A percentile compares a stretch with the other conserved stretches of the same genome.
Evolutionary conservation across 2,329 filamentous ascomycete genomes (phyloP).

Genomic region (Aspergillus sp.): DNA sequence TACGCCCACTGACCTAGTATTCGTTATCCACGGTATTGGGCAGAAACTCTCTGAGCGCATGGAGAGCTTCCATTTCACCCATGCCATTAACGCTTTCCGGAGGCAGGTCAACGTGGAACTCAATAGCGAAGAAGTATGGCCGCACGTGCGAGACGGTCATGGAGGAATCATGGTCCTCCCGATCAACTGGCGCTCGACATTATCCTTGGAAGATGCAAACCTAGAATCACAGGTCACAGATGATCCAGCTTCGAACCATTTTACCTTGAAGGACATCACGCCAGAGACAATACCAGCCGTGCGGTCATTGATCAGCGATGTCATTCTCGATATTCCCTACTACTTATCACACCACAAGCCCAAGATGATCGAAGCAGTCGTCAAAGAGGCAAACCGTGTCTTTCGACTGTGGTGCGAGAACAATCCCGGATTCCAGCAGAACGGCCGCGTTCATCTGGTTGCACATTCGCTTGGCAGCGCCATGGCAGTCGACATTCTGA

Average conservation of each 20-base stretch:
- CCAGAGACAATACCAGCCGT: conserved; percentile 87
- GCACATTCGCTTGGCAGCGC: conserved; percentile 93
- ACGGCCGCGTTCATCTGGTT: conserved; percentile 86
- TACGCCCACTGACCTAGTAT: conserved; percentile 81
- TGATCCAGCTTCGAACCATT: conserved; percentile 64
- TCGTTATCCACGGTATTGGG: conserved; percentile 94
- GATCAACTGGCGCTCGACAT: conserved; percentile 87
- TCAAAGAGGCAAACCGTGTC: conserved; percentile 91
- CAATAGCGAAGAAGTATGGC: conserved; percentile 72
- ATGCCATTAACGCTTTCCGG: conserved; percentile 89
- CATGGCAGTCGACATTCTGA: conserved; percentile 91
- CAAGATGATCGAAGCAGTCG: conserved; percentile 89
- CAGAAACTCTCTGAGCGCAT: conserved; percentile 95
- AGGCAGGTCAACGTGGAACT: conserved; percentile 85
- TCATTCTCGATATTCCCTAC: conserved; percentile 98
- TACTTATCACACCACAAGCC: conserved; percentile 96
- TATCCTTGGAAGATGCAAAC: conserved; percentile 84
- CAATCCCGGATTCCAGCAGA: conserved; percentile 80
- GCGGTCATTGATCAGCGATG: conserved; percentile 91
- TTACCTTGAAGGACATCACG: conserved; percentile 84
- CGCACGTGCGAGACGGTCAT: conserved; percentile 74
- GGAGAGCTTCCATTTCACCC: conserved; percentile 96
- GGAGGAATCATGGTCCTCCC: conserved; percentile 93
- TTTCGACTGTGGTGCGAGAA: conserved; percentile 94
- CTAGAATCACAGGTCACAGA: conserved; percentile 57